phyloP scores from a whole-genome alignment of 345 rosid genomes.

The Kandelia obovata region DNA sequence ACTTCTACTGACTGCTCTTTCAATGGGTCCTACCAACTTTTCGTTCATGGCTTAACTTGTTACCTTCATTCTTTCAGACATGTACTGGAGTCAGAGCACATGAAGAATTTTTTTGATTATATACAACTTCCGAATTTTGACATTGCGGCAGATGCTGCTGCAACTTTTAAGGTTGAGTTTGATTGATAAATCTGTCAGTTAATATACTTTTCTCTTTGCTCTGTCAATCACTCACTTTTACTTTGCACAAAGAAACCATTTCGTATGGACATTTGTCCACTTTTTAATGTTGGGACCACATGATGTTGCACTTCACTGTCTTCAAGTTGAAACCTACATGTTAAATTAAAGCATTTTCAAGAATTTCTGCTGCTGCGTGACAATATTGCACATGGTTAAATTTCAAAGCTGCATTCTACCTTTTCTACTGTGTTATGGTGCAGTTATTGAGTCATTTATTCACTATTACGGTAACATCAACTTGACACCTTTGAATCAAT shows the following conservation, averaged over 20 bases:
- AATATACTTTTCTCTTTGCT: neutral
- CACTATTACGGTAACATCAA: conserved; percentile 5
- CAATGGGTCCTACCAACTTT: neutral
- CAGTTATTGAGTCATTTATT: neutral
- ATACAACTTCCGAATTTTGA: conserved; percentile 97
- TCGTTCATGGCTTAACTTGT: neutral
- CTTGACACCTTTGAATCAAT: conserved; percentile 20
- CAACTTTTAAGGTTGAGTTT: conserved; percentile 79
- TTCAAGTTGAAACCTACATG: too few relatives aligned
- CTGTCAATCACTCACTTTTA: too few relatives aligned
- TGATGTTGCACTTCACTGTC: too few relatives aligned
- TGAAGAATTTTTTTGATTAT: conserved; percentile 84
- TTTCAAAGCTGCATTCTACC: too few relatives aligned
- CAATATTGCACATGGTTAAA: too few relatives aligned
- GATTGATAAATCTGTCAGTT: neutral
- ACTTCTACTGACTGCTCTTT: neutral
- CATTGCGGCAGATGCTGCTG: conserved; percentile 98
- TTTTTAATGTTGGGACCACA: too few relatives aligned
- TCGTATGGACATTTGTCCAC: too few relatives aligned
- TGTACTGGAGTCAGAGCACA: conserved; percentile 76
- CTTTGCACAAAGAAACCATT: too few relatives aligned
- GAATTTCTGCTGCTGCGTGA: neutral
- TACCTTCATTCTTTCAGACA: conserved; percentile 48
- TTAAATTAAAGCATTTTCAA: too few relatives aligned
- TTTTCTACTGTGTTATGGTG: too few relatives aligned